Conservation (phyloP, 805 yeast genomes). For the Cyberlindnera lachancei region DNA sequence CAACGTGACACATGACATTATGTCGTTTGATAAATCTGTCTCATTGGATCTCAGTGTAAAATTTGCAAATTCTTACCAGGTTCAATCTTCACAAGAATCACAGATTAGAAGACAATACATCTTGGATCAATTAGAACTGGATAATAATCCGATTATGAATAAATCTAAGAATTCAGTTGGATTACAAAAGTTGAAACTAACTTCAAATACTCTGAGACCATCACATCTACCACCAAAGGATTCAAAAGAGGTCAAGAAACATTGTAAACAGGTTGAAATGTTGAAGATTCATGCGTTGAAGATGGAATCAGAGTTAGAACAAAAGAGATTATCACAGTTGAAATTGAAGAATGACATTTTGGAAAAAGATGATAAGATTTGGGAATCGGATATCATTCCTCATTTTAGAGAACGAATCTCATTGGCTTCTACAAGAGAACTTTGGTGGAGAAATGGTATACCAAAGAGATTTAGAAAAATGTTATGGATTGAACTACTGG, state of each 20-base stretch:
- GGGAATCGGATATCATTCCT: constrained; percentile 35
- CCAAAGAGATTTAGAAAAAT: constrained; percentile 36
- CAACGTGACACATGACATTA: constrained; percentile 4
- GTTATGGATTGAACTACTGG: constrained; percentile 46
- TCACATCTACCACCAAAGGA: constrained; percentile 61
- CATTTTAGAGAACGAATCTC: constrained; percentile 28
- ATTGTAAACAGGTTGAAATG: constrained; percentile 43
- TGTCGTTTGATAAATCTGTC: constrained; percentile 21
- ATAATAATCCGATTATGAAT: not conserved
- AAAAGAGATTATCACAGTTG: constrained; percentile 25
- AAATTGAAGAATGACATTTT: constrained; percentile 27
- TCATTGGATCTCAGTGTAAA: too few species aligned
- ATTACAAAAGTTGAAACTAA: constrained; percentile 26
- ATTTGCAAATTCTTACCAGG: too few species aligned
- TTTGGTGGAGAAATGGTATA: constrained; percentile 54
- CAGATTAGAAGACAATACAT: constrained; percentile 3
- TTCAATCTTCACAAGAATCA: constrained; percentile 29
- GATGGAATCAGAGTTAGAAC: constrained; percentile 29
- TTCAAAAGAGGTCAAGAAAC: constrained; percentile 42
- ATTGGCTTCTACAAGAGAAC: constrained; percentile 36
- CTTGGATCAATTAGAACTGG: not conserved
- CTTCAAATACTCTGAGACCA: constrained; percentile 63
- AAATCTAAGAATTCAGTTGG: constrained; percentile 8
- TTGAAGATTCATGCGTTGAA: constrained; percentile 35
- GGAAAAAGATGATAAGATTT: constrained; percentile 30